These are phyloP conservation scores for Ogataea polymorpha DNA, from an alignment of 805 yeast genomes.

Conservation along the genomic window DNA sequence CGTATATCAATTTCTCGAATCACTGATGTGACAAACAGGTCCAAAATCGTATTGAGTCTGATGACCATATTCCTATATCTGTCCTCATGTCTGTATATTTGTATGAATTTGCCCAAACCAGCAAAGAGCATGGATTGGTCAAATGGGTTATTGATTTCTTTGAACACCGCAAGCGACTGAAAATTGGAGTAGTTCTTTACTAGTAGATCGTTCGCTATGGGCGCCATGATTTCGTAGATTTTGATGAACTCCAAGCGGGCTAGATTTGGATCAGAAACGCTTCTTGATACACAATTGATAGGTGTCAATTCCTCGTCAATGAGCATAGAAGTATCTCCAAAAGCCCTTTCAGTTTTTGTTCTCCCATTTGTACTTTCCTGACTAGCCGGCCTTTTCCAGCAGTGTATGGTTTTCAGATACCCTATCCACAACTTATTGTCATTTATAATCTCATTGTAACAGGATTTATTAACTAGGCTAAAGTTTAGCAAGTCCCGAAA, in stretches of 20 bases:
- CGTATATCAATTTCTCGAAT: conserved; percentile 64
- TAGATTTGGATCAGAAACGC: conserved; percentile 23
- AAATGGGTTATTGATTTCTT: conserved; percentile 29
- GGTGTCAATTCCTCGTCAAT: conserved; percentile 23
- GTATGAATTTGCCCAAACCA: conserved; percentile 28
- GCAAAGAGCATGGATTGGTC: conserved; percentile 32
- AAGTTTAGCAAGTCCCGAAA: conserved; percentile 29
- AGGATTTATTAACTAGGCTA: conserved; percentile 26
- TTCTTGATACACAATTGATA: conserved; percentile 25
- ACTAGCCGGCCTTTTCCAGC: conserved; percentile 20
- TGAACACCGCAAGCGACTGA: conserved; percentile 30
- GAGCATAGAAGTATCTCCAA: conserved; percentile 1
- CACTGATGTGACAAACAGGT: conserved; percentile 69
- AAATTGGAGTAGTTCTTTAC: conserved; percentile 34
- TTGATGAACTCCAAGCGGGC: conserved; percentile 26
- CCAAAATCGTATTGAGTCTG: conserved; percentile 52
- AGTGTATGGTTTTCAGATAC: conserved; percentile 19
- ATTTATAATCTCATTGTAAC: conserved; percentile 23
- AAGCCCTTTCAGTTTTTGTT: too few species aligned
- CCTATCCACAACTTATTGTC: conserved; percentile 27
- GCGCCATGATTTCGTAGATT: conserved; percentile 29
- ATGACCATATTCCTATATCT: conserved; percentile 29
- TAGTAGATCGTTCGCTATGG: conserved; percentile 30
- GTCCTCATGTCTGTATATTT: conserved; percentile 19
- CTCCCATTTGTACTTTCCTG: background rate